Base-by-base conservation (phyloP, 2,329 filamentous ascomycete species). In the Aspergillus tanneri region DNA sequence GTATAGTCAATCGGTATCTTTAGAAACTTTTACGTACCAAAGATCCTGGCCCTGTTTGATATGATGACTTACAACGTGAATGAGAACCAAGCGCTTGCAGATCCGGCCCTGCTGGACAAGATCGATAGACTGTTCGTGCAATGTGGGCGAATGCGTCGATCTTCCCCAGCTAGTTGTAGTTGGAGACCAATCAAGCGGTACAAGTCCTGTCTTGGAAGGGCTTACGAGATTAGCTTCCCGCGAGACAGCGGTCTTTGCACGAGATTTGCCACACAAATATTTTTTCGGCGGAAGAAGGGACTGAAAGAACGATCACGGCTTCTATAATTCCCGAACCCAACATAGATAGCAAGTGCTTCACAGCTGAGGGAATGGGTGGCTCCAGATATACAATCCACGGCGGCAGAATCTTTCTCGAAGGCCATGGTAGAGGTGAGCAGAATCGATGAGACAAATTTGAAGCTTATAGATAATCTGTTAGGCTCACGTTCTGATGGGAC, bases 251-350 rank as follows among this genome's bases (percentile, higher is more conserved):
- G 66, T 0, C 55, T 74, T 2, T 76, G 72, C 39, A 77, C 73
- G 2, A 57, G 70, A 3, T 76, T 73, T 55, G 72, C 74, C 0
- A 77, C 74, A 0, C 69, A 77, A 47, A 77, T 79, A 35, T 72
- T 67, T 9, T 68, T 75, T 22, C 70, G 70, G 1, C 8, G 48
- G 12, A 45, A 27, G 19, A 46, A 10, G 10, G 40, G 0, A 23
- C 52, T 3, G 47, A 36, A 43, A 54, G 28, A 5, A 0, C 65
- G 71, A 30, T 32, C 16, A 58, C 53, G 1, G 65, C 69, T 2
- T 69, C 61, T 0, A 72, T 77, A n/a, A 72, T 69, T 5, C 69
- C 73, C 1, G 14, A n/a, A 30, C 14, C 27, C 27, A n/a, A 30
- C 9, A 12, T 30, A 12, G 27, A 30, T 12, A 30, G 9, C 27